Base-by-base conservation (phyloP, 495 filamentous ascomycete genomes). In the Bombardia bombarda region DNA sequence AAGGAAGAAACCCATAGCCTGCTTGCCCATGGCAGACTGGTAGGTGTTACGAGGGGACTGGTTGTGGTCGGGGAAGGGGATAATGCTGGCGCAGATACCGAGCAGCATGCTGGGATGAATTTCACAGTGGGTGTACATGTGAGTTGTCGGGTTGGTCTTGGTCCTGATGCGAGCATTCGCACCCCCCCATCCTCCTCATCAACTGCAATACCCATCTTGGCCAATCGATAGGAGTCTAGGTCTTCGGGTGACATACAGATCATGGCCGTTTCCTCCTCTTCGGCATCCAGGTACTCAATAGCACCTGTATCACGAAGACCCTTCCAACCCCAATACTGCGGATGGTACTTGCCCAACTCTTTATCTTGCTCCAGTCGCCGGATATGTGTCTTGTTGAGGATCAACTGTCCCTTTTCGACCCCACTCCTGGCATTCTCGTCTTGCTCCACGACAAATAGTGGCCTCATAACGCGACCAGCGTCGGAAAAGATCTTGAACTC, bases 401-500 rank as follows among this genome's bases (percentile, higher is more conserved):
- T 79, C 26, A 99, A 65, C 23, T 82, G 77, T 16, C 90, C 93
- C 43, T 79, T 72, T 37, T 85, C 82, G 8, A 75, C 68, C 40
- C 78, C 84, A 44, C 68, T 75, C 1, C 78, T 74, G 43, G 84
- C 70, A 41, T 85, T 88, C 40, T 93, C 87, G 7, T 71, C 66
- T 38, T 68, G 65, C 50, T 72, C 65, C 21, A 99, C 78, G 8
- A 92, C 87, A 57, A 89, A 97, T 3, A 99, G 66, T 14, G 92
- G 92, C 42, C 92, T 76, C 65, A 88, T 93, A 24, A 99, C 88
- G 58, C 92, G 80, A 9, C 92, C 92, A 32, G 90, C 88, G 62
- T 99, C 92, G 5, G 92, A 95, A 61, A 96, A 95, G 56, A 99
- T 90, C 63, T 95, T 95, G 75, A 99, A 95, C 58, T 97, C 92